Evolutionary conservation across 2,329 filamentous ascomycete genomes (phyloP), one percentile per base, ranked within the genome.

Genomic region (Diaporthe citrichinensis): DNA sequence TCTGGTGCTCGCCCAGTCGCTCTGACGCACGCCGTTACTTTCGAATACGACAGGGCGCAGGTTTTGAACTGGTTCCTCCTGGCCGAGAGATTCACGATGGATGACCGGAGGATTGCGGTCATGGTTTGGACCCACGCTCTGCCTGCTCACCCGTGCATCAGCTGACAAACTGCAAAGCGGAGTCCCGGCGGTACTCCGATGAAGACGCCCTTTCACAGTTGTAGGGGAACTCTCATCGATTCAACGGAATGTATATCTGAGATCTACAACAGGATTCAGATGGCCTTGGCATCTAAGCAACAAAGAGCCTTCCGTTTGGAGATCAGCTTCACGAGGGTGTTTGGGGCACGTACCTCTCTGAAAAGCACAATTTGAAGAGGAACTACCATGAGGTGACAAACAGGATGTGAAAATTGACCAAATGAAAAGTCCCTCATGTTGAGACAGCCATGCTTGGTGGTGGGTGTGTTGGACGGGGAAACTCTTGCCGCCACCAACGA

Each of bases 121-220:
- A 53, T 9, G 9, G n/a, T 39, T 15, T 7, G 46, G 65, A 68
- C 34, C 65, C 65, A 53, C 65, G 36, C 44, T 68, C 65, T 68
- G 61, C 61, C 61, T 65, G 65, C 34, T 68, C 65, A 20, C n/a
- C 23, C 65, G 4, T 49, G 20, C 61, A 68, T 68, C 46, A 68
- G 65, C 65, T 68, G 65, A 68, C 65, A 68, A 53, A 39, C 31
- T n/a, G 31, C 31, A 34, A 8, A 53, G 46, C 46, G 46, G 59
- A 65, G 59, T 23, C 46, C n/a, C 14, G 46, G 31, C n/a, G n/a
- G 46, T 53, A 39, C 34, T 68, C 34, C 46, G 31, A 53, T n/a
- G n/a, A 34, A 25, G 28, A 23, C 8, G 3, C 23, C 36, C 23
- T 25, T 36, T 39, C n/a, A 41, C 8, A 15, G 8, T 12, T 39